Evolutionary conservation across 2,329 filamentous ascomycete species (phyloP), one percentile per base, ranked within the genome.

Genomic region (Aspergillus aculeatus): DNA sequence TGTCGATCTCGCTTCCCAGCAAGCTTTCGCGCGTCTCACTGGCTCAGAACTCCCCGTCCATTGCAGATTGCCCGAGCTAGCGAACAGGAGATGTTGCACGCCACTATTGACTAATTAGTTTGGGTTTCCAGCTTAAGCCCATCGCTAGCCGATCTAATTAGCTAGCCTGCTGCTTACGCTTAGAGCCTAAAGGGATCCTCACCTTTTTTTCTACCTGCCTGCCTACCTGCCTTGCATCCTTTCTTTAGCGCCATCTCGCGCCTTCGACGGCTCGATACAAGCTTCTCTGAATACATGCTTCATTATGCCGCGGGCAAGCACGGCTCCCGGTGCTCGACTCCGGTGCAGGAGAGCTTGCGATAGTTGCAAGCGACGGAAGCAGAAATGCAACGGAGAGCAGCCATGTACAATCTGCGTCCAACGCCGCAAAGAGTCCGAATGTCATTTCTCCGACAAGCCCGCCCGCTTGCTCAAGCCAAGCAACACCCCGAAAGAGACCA

Each of bases 371-470:
- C 67, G 76, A 24, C 73, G 80, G 54, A 82, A 81, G 63, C 81
- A 83, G 61, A 83, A 83, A 67, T 84, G 82, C 65, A 78, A 83
- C 60, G 82, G 82, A 44, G 73, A 77, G 53, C 73, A 79, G 52
- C 82, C 82, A 47, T 84, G 82, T 61, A 75, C 75, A n/a, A 81
- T 83, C 56, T 83, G 81, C 66, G 70, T 76, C 5, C 75, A 76
- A 56, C 71, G 71, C 69, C 78, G 71, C 65, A 77, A 73, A 64
- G 75, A 69, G 67, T 73, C 70, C 56, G 76, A 71, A 73, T 80
- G 67, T 73, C 69, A 78, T 69, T 71, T 78, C 69, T 70, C 75
- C 59, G 60, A 78, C 63, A 69, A 70, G 62, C 63, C 77, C 61
- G 63, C 75, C 52, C 64, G 71, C 57, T 48, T 75, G 51, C 64